Percentiles rank a stretch among this genome's conserved stretches.
These are phyloP conservation scores for Spiromastix sp. DNA, from an alignment of 2,329 filamentous ascomycete species.

Conservation along the genomic window DNA sequence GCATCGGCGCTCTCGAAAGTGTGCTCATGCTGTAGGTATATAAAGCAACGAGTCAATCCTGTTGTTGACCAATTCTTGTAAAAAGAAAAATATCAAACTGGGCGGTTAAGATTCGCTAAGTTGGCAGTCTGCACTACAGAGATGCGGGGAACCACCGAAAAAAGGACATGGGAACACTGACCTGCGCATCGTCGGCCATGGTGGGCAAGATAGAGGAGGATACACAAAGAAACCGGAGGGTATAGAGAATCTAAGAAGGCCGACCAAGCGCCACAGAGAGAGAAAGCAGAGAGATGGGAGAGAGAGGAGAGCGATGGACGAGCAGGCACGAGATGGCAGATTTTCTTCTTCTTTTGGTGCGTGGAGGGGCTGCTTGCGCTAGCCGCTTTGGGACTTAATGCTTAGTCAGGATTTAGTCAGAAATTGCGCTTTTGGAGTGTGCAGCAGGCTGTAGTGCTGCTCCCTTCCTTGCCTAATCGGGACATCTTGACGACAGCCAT, in stretches of 20 bases:
- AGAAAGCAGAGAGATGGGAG: slow-evolving; percentile 14
- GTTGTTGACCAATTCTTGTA: not conserved
- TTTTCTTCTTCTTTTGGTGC: slow-evolving; percentile 8
- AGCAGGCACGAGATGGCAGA: too few species aligned
- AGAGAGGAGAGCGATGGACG: slow-evolving; percentile 13
- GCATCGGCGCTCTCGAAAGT: slow-evolving; percentile 92
- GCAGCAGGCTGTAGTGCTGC: slow-evolving; percentile 1
- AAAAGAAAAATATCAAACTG: slow-evolving; percentile 16
- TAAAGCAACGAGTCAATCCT: slow-evolving; percentile 7
- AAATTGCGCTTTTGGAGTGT: slow-evolving; percentile 2
- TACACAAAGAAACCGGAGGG: slow-evolving; percentile 12
- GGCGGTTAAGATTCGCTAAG: slow-evolving; percentile 16
- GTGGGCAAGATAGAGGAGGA: slow-evolving; percentile 27
- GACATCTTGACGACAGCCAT: too few species aligned
- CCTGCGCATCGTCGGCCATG: slow-evolving; percentile 59
- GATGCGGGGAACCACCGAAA: slow-evolving; percentile 16
- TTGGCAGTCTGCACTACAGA: slow-evolving; percentile 7
- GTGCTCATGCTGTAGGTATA: slow-evolving; percentile 50
- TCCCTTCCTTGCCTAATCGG: too few species aligned
- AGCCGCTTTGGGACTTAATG: slow-evolving; percentile 6
- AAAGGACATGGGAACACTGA: slow-evolving; percentile 32
- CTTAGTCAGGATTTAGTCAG: slow-evolving; percentile 3
- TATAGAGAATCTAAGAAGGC: slow-evolving; percentile 14
- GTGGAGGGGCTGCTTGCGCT: slow-evolving; percentile 7
- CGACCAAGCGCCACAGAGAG: slow-evolving; percentile 12